Base-by-base conservation (phyloP, 2,329 filamentous ascomycete genomes). In the Aspergillus sp. region DNA sequence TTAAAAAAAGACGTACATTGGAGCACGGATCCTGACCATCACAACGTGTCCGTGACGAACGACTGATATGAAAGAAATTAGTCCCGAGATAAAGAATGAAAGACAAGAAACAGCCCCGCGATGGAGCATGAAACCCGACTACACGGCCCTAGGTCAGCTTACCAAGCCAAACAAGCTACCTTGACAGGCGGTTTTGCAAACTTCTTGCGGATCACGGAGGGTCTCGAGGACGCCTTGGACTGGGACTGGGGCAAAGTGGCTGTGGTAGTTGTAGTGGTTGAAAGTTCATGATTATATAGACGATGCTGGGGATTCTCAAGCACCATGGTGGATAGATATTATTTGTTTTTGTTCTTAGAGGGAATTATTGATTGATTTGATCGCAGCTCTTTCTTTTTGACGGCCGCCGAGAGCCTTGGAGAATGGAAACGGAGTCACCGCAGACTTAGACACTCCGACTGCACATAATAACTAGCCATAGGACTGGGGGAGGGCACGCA, bases 141-240 rank as follows among this genome's bases (percentile, higher is more conserved):
- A 13, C 12, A 36, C 10, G 34, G 4, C 34, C 19, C 5, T 27
- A 26, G 26, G 33, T 37, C 32, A 42, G 51, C 65, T 59, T 57
- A 70, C 68, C 68, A 70, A 42, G 68, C 55, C 44, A 70, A 53
- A 59, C 67, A 71, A 35, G 68, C 68, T 55, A 70, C 65, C 53
- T 71, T 71, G 30, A 71, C 68, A 33, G 68, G 68, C 19, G 68
- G 68, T 59, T 70, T 70, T 39, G 65, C 64, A 48, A 70, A 70
- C 56, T 69, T 70, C 60, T 66, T 69, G 50, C 66, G 63, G 49
- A 60, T 52, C 48, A 62, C 59, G 38, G 57, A 57, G 51, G 61
- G 57, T 42, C 53, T 56, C 27, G 53, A 50, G 29, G 50, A 49
- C 44, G 51, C 43, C 44, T 52, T 53, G 50, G 54, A 49, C 43